Evolutionary conservation across 352 stramenopile species (phyloP), one percentile per base, ranked within the genome.

Genomic region (Pythium plurisporium): DNA sequence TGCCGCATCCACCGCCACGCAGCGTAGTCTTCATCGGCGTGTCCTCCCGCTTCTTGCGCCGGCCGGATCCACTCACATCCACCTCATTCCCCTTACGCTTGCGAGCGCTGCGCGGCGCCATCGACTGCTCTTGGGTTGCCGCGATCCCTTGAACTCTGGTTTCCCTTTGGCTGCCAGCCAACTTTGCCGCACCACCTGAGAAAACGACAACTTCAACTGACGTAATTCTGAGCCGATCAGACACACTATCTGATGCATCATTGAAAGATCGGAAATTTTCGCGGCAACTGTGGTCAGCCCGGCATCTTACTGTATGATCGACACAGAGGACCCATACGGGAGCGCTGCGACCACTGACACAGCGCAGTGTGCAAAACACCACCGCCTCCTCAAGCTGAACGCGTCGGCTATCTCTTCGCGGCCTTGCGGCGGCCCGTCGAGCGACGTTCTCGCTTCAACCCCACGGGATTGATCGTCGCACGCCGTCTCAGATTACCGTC

Each of bases 171-270:
- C 22, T n/a, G 25, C n/a, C n/a, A n/a, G n/a, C n/a, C n/a, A n/a
- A 48, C 36, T 57, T 57, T 57, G 36, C 49, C 49, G 49, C 49
- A 34, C 49, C 49, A 8, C 15, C 8, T 19, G 26, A 44, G 6
- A 42, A 42, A 42, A 42, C 3, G 6, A 37, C 61, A 69, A 80
- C 69, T 83, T 79, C 71, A 77, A 79, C 69, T n/a, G 3, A 36
- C 8, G 10, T 34, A 20, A 2, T 23, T 55, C 47, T 46, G 49
- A 46, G 34, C 33, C 14, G 12, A 36, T 56, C 49, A 47, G 49
- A 37, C 37, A 38, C n/a, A 25, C 25, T 31, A 12, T 41, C 45
- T 53, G 45, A 41, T 34, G 25, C 41, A 47, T 26, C 12, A 36
- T 26, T 20, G 34, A 23, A 14, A 44, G 38, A 44, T 44, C n/a